Evolutionary conservation across 305 asterid genomes (phyloP), one percentile per base, ranked within the genome.

Genomic region (Fraxinus xanthoxyloides): DNA sequence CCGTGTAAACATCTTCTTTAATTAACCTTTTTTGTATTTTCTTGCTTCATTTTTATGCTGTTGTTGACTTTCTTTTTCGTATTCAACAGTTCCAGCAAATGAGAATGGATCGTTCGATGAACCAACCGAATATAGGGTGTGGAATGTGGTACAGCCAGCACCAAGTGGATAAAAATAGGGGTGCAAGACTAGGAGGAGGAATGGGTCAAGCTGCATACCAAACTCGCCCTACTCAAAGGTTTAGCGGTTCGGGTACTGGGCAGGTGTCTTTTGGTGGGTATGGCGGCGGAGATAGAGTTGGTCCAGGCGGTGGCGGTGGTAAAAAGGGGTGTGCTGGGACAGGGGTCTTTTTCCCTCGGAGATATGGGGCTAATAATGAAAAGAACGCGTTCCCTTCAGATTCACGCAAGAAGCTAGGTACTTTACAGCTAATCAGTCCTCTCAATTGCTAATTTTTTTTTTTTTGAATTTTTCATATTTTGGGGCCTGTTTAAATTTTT

Each of bases 261-360:
- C 61, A 79, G 15, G 84, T 72, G n/a, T 2, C 28, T 9, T 48
- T 48, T 72, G 85, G 85, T 5, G 84, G 84, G n/a, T 75, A 35
- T 46, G 81, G 75, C 5, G 61, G 79, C 15, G 74, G 74, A 3
- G 19, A 3, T 67, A 65, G 73, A 38, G 74, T 38, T 9, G 74
- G 13, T 21, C 59, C 59, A 3, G 59, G 84, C 79, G 86, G 90
- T 31, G 78, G 87, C 78, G 77, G 81, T 34, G 77, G 81, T 34
- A 77, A 84, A 88, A 77, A 88, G 51, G 21, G 87, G 67, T 51
- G 95, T 61, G 86, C 89, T 35, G 98, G 98, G 30, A 94, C 98
- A 21, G 98, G 98, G 19, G 97, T 92, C 19, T 94, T 94, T 80
- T 70, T 94, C 88, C 98, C 98, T 2, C 87, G 95, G 80, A 81